Evolutionary conservation across 2,329 filamentous ascomycete genomes (phyloP), one percentile per base, ranked within the genome.

Genomic region (Calonectria fujianensis): DNA sequence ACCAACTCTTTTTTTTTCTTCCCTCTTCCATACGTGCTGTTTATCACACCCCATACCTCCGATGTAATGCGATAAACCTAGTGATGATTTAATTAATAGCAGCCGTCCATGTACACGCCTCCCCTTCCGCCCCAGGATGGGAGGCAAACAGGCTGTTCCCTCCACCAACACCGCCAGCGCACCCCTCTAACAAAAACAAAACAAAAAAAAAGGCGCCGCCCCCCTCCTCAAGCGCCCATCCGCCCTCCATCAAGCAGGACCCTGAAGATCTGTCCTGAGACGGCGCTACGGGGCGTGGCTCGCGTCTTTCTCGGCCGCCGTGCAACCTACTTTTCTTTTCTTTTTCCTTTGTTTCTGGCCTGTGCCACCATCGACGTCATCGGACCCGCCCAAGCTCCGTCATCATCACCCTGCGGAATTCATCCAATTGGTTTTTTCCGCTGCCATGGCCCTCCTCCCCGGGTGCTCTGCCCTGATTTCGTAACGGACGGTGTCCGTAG

Each of bases 251-350:
- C 68, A 70, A 79, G 78, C 39, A 80, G 78, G 78, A 80, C 78
- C 78, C 78, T 80, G 78, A 80, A 80, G 78, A 80, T 80, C 74
- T 69, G 76, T 78, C 76, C 51, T 59, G 59, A 59, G 64, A 68
- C 74, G 73, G 77, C 67, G 63, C 70, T 70, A 48, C 64, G 65
- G 32, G 57, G 37, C 69, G 70, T 66, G 72, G 77, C 72, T 70
- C 48, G 39, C 68, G 67, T 71, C 75, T 77, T 24, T 64, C 64
- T 61, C 24, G 37, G 31, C 41, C 61, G 11, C 37, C 63, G 51
- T 51, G 39, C 63, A 71, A 29, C 64, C 65, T 48, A 48, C 37
- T 39, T 59, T 61, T 35, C 31, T 39, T 39, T 27, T 27, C 9
- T 61, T 61, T 61, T 61, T 24, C 32, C n/a, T 61, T 61, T 61